Percentiles rank a stretch among this genome's conserved stretches.
phyloP scores from a whole-genome alignment of 2,329 filamentous ascomycete genomes.

The Monosporascus ibericus region DNA sequence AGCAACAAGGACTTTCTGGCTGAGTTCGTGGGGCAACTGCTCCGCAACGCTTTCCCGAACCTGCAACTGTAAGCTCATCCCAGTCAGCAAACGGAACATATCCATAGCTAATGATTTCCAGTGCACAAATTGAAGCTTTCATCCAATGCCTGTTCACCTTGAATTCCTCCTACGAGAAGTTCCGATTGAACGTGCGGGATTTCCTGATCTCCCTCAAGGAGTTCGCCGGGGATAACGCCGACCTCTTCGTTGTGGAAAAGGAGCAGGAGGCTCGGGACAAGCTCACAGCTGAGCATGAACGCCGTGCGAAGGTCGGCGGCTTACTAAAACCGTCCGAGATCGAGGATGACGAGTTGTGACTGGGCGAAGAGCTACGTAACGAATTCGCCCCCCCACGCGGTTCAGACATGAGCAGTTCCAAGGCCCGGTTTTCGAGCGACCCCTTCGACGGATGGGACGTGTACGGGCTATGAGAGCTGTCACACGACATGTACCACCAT shows the following conservation, averaged over 20 bases:
- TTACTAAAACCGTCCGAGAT: conserved; percentile 96
- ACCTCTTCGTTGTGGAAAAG: conserved; percentile 89
- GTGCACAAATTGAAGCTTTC: conserved; percentile 81
- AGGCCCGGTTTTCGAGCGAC: conserved; percentile 11
- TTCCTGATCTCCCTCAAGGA: conserved; percentile 97
- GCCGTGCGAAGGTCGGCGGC: conserved; percentile 90
- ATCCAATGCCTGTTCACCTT: conserved; percentile 83
- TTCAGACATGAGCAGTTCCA: conserved; percentile 20
- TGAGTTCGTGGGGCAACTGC: conserved; percentile 76
- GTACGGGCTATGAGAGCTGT: conserved; percentile 30
- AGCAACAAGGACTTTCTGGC: conserved; percentile 86
- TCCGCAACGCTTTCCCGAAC: conserved; percentile 90
- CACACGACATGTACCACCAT: conserved; percentile 6
- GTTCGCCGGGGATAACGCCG: conserved; percentile 90
- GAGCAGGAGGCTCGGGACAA: conserved; percentile 84
- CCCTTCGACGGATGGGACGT: conserved; percentile 27
- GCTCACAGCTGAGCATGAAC: conserved; percentile 82
- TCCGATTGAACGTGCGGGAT: conserved; percentile 92
- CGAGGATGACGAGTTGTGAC: conserved; percentile 88
- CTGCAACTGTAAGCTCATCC: conserved; percentile 67
- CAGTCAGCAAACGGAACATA: not conserved
- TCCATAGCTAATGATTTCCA: conserved; percentile 38
- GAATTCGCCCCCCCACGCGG: conserved; percentile 46
- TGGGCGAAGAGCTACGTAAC: conserved; percentile 59
- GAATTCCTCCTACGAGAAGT: conserved; percentile 86